These are phyloP conservation scores for Grigorovia yakushimaensis DNA, from an alignment of 805 yeast species.

Conservation along the genomic window DNA sequence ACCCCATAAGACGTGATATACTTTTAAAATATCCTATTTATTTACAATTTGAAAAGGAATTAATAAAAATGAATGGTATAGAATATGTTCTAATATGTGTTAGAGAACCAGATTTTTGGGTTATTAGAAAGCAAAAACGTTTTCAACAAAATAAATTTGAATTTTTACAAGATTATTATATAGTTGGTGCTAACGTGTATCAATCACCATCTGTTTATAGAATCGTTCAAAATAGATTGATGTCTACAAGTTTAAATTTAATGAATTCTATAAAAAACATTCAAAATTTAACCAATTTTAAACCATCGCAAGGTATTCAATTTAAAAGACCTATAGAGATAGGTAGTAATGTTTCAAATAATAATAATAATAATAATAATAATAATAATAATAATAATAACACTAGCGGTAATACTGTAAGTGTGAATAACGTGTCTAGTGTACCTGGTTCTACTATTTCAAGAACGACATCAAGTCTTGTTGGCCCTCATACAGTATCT, in stretches of 20 bases:
- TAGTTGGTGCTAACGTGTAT: conserved; percentile 85
- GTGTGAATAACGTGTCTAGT: conserved; percentile 4
- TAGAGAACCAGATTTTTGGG: conserved; percentile 89
- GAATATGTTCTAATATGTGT: conserved; percentile 71
- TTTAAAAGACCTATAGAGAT: conserved; percentile 7
- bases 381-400: background rate
- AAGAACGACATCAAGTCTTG: conserved; percentile 6
- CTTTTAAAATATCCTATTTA: conserved; percentile 23
- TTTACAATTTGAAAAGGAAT: conserved; percentile 41
- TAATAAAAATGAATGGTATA: conserved; percentile 70
- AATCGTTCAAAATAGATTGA: conserved; percentile 59
- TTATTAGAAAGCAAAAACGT: conserved; percentile 73
- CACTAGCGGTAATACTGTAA: background rate
- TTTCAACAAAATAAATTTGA: conserved; percentile 30
- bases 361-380: background rate
- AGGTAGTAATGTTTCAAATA: conserved; percentile 2
- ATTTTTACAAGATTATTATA: conserved; percentile 68
- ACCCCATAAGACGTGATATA: conserved; percentile 17
- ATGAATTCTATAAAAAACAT: conserved; percentile 39
- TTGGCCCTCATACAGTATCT: conserved; percentile 1
- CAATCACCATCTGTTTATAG: conserved; percentile 77
- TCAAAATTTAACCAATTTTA: conserved; percentile 41
- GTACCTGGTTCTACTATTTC: conserved; percentile 4
- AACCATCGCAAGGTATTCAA: conserved; percentile 48
- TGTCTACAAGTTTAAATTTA: conserved; percentile 37